Evolutionary conservation across 2,329 filamentous ascomycete genomes (phyloP), one percentile per base, ranked within the genome.

Genomic region (Fusarium keratoplasticum): DNA sequence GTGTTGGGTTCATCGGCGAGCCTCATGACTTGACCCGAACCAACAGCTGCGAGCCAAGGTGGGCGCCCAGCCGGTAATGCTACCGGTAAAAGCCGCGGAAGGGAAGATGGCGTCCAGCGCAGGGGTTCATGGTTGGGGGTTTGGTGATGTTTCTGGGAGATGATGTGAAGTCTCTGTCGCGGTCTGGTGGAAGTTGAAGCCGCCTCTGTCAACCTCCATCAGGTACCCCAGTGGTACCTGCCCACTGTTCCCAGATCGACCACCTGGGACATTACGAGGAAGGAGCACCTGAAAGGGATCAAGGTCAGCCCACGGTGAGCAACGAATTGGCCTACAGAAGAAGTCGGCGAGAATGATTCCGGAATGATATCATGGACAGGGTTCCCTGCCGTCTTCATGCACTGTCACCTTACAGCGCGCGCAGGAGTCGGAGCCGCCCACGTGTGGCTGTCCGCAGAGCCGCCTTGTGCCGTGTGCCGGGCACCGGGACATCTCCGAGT

Each of bases 331-430:
- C 6, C n/a, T 36, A 27, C 52, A 35, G 31, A 40, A 25, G 33
- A 31, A 20, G 7, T 63, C 47, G 22, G 36, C 27, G 60, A 67
- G 55, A 69, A 31, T 64, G 58, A 58, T 60, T 31, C 67, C 70
- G 67, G 27, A 50, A 70, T 77, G 67, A 78, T 73, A 77, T 78
- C 67, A 69, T 66, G 36, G 36, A 44, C 63, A 63, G 40, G 57
- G 42, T 20, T n/a, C 54, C 71, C 61, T 60, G 27, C n/a, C 40
- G 27, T 62, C 33, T 66, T 66, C 70, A 61, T 63, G 67, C 58
- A 55, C 35, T 36, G 62, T 47, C 62, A 66, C 64, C 64, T 40
- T 33, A 22, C n/a, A 33, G 42, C 25, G 47, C 22, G 29, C 9
- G 22, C 52, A 29, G 57, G 38, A 29, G 44, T 58, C 52, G 27